Conservation (phyloP, 129 eudicot genomes). For the Chrysanthemum makinoi region DNA sequence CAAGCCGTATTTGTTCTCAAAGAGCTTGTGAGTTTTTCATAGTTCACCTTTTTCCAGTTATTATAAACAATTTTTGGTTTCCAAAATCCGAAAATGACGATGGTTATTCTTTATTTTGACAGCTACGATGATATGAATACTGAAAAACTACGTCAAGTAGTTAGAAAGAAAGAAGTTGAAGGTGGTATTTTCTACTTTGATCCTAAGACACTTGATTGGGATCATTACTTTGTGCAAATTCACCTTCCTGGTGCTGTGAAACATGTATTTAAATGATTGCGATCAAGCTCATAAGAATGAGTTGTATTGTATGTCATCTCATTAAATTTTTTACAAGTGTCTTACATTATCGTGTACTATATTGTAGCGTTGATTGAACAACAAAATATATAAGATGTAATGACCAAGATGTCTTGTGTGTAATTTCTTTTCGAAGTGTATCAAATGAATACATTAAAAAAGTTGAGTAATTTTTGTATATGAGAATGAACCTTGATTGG, state of each 20-base stretch:
- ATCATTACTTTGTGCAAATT: constrained; percentile 50
- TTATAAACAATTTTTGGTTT: neutral
- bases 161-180: constrained; percentile 46
- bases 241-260: constrained; percentile 85
- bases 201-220: constrained; percentile 70
- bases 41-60: neutral
- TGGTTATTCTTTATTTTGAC: constrained; percentile 5
- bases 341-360: constrained; percentile 2
- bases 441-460: neutral
- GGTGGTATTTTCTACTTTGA: constrained; percentile 62
- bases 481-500: too few relatives aligned
- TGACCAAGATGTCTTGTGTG: neutral
- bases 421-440: constrained; percentile 10
- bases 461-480: too few relatives aligned
- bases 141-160: constrained; percentile 52
- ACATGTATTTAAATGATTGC: constrained; percentile 58
- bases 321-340: constrained; percentile 18
- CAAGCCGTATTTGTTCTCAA: constrained; percentile 53
- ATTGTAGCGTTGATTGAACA: constrained; percentile 16
- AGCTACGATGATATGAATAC: constrained; percentile 89
- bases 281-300: constrained; percentile 3
- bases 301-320: neutral
- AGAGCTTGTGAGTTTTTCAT: constrained; percentile 44
- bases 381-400: constrained; percentile 4
- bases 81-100: neutral